Evolutionary conservation across 306 rosid genomes (phyloP).

Genomic region (Lotus japonicus): DNA sequence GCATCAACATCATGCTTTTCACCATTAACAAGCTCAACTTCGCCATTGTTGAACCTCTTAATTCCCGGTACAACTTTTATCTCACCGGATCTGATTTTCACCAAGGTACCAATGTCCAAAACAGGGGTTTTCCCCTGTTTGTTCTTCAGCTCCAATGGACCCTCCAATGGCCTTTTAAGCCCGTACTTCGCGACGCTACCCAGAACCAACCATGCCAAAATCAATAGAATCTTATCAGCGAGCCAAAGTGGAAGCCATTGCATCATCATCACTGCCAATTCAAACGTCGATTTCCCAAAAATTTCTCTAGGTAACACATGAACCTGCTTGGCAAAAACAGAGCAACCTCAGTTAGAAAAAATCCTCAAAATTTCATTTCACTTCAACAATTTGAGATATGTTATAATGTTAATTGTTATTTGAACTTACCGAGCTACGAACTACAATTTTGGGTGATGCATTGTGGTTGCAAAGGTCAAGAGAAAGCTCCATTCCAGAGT

Average conservation of each 20-base stretch:
- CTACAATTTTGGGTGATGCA: conserved; percentile 76
- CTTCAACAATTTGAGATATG: not conserved
- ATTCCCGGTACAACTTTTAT: conserved; percentile 68
- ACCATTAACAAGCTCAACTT: conserved; percentile 59
- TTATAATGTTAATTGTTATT: too few relatives aligned
- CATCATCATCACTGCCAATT: conserved; percentile 62
- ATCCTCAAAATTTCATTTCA: not conserved
- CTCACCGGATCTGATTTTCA: conserved; percentile 72
- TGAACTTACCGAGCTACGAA: conserved; percentile 72
- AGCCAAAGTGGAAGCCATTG: conserved; percentile 85
- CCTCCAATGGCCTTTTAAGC: conserved; percentile 61
- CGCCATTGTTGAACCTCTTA: conserved; percentile 33
- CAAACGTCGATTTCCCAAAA: conserved; percentile 71
- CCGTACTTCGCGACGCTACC: conserved; percentile 66
- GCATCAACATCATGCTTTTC: conserved; percentile 52
- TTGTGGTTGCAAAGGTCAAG: conserved; percentile 81
- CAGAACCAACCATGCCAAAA: conserved; percentile 58
- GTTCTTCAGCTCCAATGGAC: conserved; percentile 77
- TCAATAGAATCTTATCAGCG: conserved; percentile 60
- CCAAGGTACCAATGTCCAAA: conserved; percentile 76
- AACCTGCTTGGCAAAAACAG: conserved; percentile 45
- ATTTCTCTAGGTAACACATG: conserved; percentile 82
- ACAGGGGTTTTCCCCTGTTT: conserved; percentile 84
- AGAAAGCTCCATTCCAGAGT: conserved; percentile 94
- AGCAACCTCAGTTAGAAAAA: conserved; percentile 26